Base-by-base conservation (phyloP, 2,329 filamentous ascomycete species). In the Colletotrichum acutatum region DNA sequence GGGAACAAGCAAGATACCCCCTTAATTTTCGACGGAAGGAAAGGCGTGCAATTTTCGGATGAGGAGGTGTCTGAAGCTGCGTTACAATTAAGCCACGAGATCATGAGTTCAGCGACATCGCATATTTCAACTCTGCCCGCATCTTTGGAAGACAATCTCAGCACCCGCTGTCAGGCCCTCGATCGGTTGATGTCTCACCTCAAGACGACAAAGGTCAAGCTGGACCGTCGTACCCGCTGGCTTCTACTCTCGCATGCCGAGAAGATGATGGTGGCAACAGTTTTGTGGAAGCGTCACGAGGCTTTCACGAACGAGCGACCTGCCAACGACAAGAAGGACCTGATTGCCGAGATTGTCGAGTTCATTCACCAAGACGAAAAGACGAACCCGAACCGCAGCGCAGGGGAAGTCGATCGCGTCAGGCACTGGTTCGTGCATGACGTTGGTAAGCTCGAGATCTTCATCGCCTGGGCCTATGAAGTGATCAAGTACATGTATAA, bases 381-480 rank as follows among this genome's bases (percentile, higher is more conserved):
- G 83, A 91, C 91, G 28, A 89, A 91, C 66, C 88, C 91, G 4
- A 87, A 92, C 64, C 83, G 86, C 34, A 89, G 90, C 49, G 86
- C 88, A 26, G 92, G 91, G n/a, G 93, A 97, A 79, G 89, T 92
- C 11, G 95, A 98, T 78, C 86, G 89, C 8, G 91, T 98, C 19
- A 90, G 95, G n/a, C 91, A 95, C 77, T 98, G 94, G 91, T 97
- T 98, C 78, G 87, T 95, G 74, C 89, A 93, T 76, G 93, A 95
- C 78, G 87, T 95, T 37, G 90, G 90, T 81, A 89, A 89, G 32
- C 87, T 97, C 76, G 91, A 95, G 67, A 86, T 93, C 68, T 90
- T 97, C 56, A 87, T 97, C 60, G 93, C 93, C 0, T 97, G 94
- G 92, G 91, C 93, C 9, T 93, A 91, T 77, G 92, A 93, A 79